Percentiles rank a stretch among this genome's conserved stretches.
phyloP scores from a whole-genome alignment of 169 alveolate genomes.

The Babesia bigemina region DNA sequence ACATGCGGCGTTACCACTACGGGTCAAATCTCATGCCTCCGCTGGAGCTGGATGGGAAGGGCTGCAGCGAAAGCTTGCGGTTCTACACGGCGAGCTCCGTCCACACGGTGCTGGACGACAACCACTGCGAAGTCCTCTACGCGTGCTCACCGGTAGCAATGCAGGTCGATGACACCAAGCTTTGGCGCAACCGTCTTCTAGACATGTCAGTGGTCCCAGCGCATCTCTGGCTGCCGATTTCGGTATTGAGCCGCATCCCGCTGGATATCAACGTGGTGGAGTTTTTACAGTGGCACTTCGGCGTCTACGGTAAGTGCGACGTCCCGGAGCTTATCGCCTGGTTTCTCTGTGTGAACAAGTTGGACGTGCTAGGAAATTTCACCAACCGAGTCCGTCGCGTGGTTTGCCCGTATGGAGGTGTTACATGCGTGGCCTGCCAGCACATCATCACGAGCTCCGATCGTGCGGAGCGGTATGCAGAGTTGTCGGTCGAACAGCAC shows the following conservation, averaged over 20 bases:
- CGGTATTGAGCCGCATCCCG: conserved; percentile 23
- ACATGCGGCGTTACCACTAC: conserved; percentile 35
- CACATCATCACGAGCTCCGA: conserved; percentile 9
- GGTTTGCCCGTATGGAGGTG: conserved; percentile 40
- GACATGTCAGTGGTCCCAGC: background rate
- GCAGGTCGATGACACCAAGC: conserved; percentile 13
- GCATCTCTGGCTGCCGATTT: background rate
- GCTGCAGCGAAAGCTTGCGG: conserved; percentile 15
- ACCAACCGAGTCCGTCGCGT: background rate
- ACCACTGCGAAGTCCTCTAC: conserved; percentile 22
- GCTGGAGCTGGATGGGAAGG: conserved; percentile 14
- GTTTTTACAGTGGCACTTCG: conserved; percentile 26
- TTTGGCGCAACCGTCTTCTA: background rate
- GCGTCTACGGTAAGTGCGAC: background rate
- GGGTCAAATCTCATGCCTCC: conserved; percentile 47
- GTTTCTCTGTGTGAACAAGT: conserved; percentile 9
- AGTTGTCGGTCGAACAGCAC: background rate
- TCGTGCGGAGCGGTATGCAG: conserved; percentile 10
- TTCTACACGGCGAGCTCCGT: conserved; percentile 14
- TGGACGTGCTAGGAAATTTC: background rate
- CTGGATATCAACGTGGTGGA: conserved; percentile 13
- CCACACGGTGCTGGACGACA: conserved; percentile 26
- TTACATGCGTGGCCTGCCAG: conserved; percentile 33
- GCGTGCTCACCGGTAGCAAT: conserved; percentile 7
- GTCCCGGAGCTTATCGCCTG: background rate